Conservation (phyloP, 2,329 filamentous ascomycete genomes). For the Aspergillus pseudoglaucus region DNA sequence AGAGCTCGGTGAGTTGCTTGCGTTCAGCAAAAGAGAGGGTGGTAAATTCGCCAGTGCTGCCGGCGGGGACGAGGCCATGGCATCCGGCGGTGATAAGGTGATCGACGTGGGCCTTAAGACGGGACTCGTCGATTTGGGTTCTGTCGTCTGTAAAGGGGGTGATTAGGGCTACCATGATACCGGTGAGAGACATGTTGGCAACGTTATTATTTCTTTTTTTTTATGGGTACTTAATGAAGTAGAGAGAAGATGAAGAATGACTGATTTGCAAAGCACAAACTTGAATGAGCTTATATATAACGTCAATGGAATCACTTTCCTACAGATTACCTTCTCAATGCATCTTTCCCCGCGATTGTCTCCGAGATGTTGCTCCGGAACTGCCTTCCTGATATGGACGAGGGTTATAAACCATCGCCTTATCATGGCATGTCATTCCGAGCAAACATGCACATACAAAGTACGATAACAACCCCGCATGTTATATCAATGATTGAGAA, state of each 20-base stretch:
- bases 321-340: no score
- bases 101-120: conserved; percentile 42
- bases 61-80: conserved; percentile 47
- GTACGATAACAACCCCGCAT: no score
- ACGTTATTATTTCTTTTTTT: conserved; percentile 1
- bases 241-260: background rate
- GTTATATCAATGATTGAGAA: no score
- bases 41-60: conserved; percentile 48
- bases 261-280: background rate
- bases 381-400: no score
- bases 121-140: conserved; percentile 34
- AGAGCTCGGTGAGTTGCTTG: conserved; percentile 37
- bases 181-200: conserved; percentile 20
- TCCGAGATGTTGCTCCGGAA: no score
- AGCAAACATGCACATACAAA: no score
- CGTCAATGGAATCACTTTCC: no score
- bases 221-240: background rate
- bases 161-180: conserved; percentile 46
- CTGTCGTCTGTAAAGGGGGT: conserved; percentile 44
- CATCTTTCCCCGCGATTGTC: no score
- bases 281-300: background rate
- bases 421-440: no score
- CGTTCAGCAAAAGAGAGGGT: conserved; percentile 40
- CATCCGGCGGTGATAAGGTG: conserved; percentile 40
- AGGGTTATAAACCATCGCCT: no score